Evolutionary conservation across 1,139 yeast genomes (phyloP).

Genomic region (Zygosaccharomyces pseudobailii): DNA sequence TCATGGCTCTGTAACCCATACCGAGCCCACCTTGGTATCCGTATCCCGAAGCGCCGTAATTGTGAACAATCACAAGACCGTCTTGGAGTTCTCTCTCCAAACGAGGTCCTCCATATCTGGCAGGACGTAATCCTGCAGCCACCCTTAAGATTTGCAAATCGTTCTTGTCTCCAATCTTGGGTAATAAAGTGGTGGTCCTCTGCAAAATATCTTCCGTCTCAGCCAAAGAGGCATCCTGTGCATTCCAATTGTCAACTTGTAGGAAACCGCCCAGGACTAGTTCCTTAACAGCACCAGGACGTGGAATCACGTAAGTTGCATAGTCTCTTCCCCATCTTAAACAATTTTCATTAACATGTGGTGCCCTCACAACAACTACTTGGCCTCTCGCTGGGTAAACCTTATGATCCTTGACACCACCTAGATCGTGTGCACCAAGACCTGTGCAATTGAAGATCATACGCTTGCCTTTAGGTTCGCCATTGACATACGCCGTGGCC

Average conservation of each 20-base stretch:
- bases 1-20: conserved; percentile 50
- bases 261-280: conserved; percentile 65
- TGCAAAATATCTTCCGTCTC: conserved; percentile 56
- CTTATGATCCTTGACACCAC: conserved; percentile 52
- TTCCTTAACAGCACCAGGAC: conserved; percentile 58
- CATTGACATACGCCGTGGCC: conserved; percentile 38
- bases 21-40: conserved; percentile 74
- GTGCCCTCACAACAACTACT: conserved; percentile 57
- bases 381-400: conserved; percentile 68
- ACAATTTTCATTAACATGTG: conserved; percentile 46
- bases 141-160: conserved; percentile 49
- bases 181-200: conserved; percentile 51
- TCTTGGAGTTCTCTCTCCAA: conserved; percentile 46
- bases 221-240: conserved; percentile 44
- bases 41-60: conserved; percentile 73
- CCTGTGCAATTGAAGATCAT: conserved; percentile 69
- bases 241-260: conserved; percentile 55
- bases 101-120: conserved; percentile 63
- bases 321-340: conserved; percentile 49
- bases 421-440: conserved; percentile 51
- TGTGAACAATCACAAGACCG: conserved; percentile 46
- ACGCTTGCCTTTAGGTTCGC: conserved; percentile 32
- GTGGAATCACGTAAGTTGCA: conserved; percentile 65
- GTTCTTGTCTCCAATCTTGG: conserved; percentile 44
- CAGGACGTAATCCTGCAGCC: conserved; percentile 66